Base-by-base conservation (phyloP, 2,329 filamentous ascomycete species). In the Botrytis medusae region DNA sequence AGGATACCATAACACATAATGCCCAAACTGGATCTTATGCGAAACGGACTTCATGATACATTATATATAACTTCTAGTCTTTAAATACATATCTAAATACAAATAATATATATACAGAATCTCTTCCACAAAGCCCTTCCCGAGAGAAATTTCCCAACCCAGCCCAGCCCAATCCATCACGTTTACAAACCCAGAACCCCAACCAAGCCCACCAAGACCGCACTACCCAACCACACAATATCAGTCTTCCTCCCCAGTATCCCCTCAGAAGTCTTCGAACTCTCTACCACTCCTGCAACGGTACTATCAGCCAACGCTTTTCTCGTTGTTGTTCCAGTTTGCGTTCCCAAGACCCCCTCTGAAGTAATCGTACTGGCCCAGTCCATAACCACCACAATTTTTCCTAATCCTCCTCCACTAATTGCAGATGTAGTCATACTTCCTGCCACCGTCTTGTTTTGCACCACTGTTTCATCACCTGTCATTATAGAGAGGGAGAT, bases 371-470 rank as follows among this genome's bases (percentile, higher is more conserved):
- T 40, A 29, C 48, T 46, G 22, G 32, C 46, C 71, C 71, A 72
- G 60, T 72, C 40, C 71, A 72, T 60, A 59, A 68, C 29, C 20
- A 72, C 37, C 12, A 72, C 62, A 68, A 72, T 40, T 16, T 46
- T 32, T 2, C 44, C 60, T n/a, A 40, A 12, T 32, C 61, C 51
- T 25, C 29, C 20, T 32, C 63, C 51, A n/a, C 3, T 37, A 34
- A 60, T 51, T 9, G 22, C 29, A 60, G 40, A 25, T 14, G 62
- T 72, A 4, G 34, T 42, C 5, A 37, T 16, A 48, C 12, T 54
- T 20, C 62, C 62, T 8, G 16, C 60, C 10, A 40, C 12, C 14
- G 40, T 37, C 5, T 37, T 22, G n/a, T 54, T 40, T 9, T 34
- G 22, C 25, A 7, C 18, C 25, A 29, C 14, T 12, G 25, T 57